These are phyloP conservation scores for Neurospora sp. DNA, from an alignment of 2,329 filamentous ascomycete species.

Conservation along the genomic window DNA sequence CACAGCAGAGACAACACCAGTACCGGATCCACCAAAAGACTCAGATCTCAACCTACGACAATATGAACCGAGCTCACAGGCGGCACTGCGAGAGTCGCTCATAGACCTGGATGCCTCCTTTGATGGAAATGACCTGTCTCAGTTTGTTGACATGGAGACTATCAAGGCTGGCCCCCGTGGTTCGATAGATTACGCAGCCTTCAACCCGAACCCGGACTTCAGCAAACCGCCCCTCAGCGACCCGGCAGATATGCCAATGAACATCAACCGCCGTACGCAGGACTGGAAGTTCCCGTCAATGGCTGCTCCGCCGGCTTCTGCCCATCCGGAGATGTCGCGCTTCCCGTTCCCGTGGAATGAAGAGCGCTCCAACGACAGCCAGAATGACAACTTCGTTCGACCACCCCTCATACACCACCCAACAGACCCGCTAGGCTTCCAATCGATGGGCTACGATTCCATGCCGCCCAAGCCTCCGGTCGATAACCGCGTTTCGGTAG, in stretches of 20 bases:
- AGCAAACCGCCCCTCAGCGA: slow-evolving; percentile 47
- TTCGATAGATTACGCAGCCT: slow-evolving; percentile 32
- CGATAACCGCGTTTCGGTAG: slow-evolving; percentile 26
- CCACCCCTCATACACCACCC: slow-evolving; percentile 37
- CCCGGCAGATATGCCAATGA: slow-evolving; percentile 37
- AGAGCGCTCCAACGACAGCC: slow-evolving; percentile 13
- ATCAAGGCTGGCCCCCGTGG: slow-evolving; percentile 41
- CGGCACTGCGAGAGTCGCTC: slow-evolving; percentile 49
- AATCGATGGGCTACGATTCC: slow-evolving; percentile 28
- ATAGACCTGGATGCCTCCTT: slow-evolving; percentile 56
- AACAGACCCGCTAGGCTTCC: slow-evolving; percentile 32
- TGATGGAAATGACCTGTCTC: slow-evolving; percentile 44
- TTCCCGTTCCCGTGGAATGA: slow-evolving; percentile 36
- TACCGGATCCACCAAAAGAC: not conserved
- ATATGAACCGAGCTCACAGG: slow-evolving; percentile 40
- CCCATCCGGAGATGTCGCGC: slow-evolving; percentile 36
- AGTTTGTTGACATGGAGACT: slow-evolving; percentile 52
- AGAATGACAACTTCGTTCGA: slow-evolving; percentile 20
- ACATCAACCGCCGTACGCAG: slow-evolving; percentile 29
- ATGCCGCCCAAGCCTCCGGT: slow-evolving; percentile 18
- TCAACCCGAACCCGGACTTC: slow-evolving; percentile 37
- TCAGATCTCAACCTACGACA: slow-evolving; percentile 46
- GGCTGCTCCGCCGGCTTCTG: slow-evolving; percentile 36
- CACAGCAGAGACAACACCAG: slow-evolving; percentile 15
- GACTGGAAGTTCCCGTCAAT: slow-evolving; percentile 47